Percentiles rank a stretch among this genome's conserved stretches.
These are phyloP conservation scores for Paraphoma sp. DNA, from an alignment of 2,329 filamentous ascomycete species.

Conservation along the genomic window DNA sequence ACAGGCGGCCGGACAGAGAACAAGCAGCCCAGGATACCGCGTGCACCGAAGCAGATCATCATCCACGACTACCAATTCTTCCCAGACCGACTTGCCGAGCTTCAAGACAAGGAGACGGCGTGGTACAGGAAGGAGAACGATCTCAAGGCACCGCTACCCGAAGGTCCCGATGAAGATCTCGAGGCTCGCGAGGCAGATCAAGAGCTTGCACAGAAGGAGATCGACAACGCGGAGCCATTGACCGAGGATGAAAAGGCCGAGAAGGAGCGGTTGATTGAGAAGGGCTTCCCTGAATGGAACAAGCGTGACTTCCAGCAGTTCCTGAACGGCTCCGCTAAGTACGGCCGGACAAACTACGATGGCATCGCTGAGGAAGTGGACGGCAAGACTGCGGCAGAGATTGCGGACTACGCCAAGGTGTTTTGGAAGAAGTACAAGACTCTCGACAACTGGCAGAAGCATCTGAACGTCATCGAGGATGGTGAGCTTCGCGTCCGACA, in stretches of 20 bases:
- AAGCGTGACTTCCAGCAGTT: slow-evolving; percentile 98
- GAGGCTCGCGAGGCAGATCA: slow-evolving; percentile 87
- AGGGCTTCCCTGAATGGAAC: slow-evolving; percentile 96
- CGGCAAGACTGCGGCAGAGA: slow-evolving; percentile 83
- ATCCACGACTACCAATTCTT: slow-evolving; percentile 99
- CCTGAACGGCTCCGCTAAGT: slow-evolving; percentile 91
- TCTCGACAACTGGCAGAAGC: slow-evolving; percentile 87
- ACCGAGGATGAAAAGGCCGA: slow-evolving; percentile 89
- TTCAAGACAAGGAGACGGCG: slow-evolving; percentile 96
- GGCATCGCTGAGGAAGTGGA: slow-evolving; percentile 89
- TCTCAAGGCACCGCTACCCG: slow-evolving; percentile 89
- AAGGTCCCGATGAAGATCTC: slow-evolving; percentile 86
- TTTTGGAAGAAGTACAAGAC: slow-evolving; percentile 97
- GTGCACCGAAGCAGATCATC: slow-evolving; percentile 88
- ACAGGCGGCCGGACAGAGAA: slow-evolving; percentile 81
- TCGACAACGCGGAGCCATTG: slow-evolving; percentile 86
- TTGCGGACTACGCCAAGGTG: slow-evolving; percentile 89
- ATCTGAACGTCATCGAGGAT: slow-evolving; percentile 86
- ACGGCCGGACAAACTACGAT: slow-evolving; percentile 84
- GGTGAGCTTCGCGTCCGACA: slow-evolving; percentile 90
- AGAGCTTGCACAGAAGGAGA: slow-evolving; percentile 86
- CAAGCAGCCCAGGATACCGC: slow-evolving; percentile 92
- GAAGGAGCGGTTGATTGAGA: slow-evolving; percentile 79
- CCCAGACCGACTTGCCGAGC: slow-evolving; percentile 78
- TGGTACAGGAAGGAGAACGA: slow-evolving; percentile 95